Evolutionary conservation across 2,329 filamentous ascomycete genomes (phyloP), one percentile per base, ranked within the genome.

Genomic region (Dothiorella sarmentorum): DNA sequence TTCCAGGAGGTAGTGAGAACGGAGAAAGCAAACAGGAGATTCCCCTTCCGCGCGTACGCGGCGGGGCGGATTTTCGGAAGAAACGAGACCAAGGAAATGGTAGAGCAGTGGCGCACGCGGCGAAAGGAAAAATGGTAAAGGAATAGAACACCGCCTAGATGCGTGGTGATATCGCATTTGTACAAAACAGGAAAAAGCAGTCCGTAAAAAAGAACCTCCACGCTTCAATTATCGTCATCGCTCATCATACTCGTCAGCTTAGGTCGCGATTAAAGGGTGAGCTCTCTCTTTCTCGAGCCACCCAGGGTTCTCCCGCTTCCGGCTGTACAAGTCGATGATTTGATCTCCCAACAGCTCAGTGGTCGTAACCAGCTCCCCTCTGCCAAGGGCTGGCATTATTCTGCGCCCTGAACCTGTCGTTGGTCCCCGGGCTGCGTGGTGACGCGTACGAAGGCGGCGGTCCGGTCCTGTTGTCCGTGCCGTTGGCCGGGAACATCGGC

Each of bases 321-420:
- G 20, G 29, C 55, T 47, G 42, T 29, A 37, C 38, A 31, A 57
- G 55, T 67, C 66, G 58, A 68, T 68, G 63, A 66, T 65, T 67
- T 71, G 69, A 62, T 73, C 71, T 66, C 69, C n/a, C 66, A 60
- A 66, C 70, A 67, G 69, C 68, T 75, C 74, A 82, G 69, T 82
- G 80, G 61, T 86, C 84, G 65, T 86, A 87, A 43, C 84, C 84
- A 29, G 84, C 84, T 42, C 84, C 84, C 68, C 84, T 74, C 72
- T 87, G 84, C 84, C 84, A 87, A 56, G 84, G 83, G 72, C 82
- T 85, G 35, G 80, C 70, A 67, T 78, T 84, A 67, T 82, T 81
- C 63, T 79, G 76, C 62, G 75, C 66, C 61, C 80, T 71, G 65
- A 74, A 78, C 33, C 43, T 26, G 29, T 72, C 71, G 38, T 67